phyloP scores from a whole-genome alignment of 164 flowering plant genomes.

The Chimonanthus praecox region DNA sequence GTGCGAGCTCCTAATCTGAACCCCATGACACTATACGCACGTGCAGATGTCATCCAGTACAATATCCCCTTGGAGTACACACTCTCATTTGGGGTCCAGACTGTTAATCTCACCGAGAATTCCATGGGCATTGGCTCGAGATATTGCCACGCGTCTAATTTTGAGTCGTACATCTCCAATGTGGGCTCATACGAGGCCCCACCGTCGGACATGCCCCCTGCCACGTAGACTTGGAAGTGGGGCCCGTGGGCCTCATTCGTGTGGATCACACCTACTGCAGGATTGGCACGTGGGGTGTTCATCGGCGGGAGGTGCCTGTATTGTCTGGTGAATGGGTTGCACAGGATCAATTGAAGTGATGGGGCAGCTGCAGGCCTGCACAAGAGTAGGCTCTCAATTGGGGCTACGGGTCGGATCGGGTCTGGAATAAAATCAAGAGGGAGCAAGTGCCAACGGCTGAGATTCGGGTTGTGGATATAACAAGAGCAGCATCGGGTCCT shows the following conservation, averaged over 20 bases:
- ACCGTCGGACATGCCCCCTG: constrained; percentile 56
- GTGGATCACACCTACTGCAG: constrained; percentile 41
- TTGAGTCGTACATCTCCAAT: constrained; percentile 55
- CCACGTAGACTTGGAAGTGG: constrained; percentile 39
- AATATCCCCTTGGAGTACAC: constrained; percentile 37
- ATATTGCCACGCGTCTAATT: constrained; percentile 27
- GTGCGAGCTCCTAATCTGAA: constrained; percentile 25
- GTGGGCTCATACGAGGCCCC: constrained; percentile 45
- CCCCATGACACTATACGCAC: constrained; percentile 54
- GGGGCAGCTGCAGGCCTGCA: constrained; percentile 15
- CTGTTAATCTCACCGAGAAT: constrained; percentile 54
- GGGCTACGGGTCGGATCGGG: constrained; percentile 35
- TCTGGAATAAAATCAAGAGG: constrained; percentile 30
- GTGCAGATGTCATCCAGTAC: constrained; percentile 68
- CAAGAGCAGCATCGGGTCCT: constrained; percentile 25
- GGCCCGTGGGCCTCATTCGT: neutral
- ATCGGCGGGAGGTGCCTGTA: constrained; percentile 31
- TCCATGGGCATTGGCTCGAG: constrained; percentile 42
- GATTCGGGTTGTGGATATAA: constrained; percentile 35
- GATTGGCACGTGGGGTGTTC: constrained; percentile 35
- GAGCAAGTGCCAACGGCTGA: constrained; percentile 34
- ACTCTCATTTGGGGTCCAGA: constrained; percentile 63
- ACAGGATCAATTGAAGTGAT: constrained; percentile 26
- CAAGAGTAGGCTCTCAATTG: constrained; percentile 37
- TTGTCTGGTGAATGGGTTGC: constrained; percentile 53